A percentile compares a stretch with the other conserved stretches of the same genome.
phyloP scores from a whole-genome alignment of 2,329 filamentous ascomycete genomes.

The Ceratocystis cubensis region DNA sequence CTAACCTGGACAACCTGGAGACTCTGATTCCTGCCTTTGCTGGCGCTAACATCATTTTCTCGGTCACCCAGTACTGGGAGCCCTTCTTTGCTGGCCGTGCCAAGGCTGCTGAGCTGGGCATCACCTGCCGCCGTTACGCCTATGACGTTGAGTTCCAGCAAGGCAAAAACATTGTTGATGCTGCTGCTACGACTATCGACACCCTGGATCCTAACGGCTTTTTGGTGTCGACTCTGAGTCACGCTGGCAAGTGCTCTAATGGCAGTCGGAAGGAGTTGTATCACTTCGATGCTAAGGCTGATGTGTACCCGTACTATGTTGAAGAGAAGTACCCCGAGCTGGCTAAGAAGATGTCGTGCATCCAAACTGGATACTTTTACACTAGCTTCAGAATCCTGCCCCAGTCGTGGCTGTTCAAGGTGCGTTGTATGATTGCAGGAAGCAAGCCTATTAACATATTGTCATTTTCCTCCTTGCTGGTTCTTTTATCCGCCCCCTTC shows the following conservation, averaged over 20 bases:
- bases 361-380: constrained; percentile 39
- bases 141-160: constrained; percentile 39
- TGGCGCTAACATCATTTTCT: constrained; percentile 40
- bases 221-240: constrained; percentile 39
- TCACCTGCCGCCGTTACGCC: constrained; percentile 34
- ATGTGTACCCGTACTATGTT: constrained; percentile 37
- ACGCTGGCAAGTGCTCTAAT: constrained; percentile 35
- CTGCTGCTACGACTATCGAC: constrained; percentile 33
- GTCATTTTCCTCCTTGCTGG: background rate
- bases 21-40: constrained; percentile 32
- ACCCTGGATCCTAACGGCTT: constrained; percentile 37
- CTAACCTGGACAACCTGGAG: constrained; percentile 33
- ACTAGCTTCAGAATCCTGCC: constrained; percentile 38
- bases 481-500: background rate
- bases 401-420: constrained; percentile 36
- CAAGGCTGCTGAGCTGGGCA: constrained; percentile 30
- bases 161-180: constrained; percentile 44
- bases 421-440: constrained; percentile 24
- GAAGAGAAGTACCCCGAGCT: constrained; percentile 32
- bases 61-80: constrained; percentile 45
- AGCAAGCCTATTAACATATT: background rate
- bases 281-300: constrained; percentile 42
- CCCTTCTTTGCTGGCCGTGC: constrained; percentile 35
- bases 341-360: constrained; percentile 38
- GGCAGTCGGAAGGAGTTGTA: constrained; percentile 38